These are phyloP conservation scores for Pichia norvegensis DNA, from an alignment of 1,139 yeast species.

Conservation along the genomic window DNA sequence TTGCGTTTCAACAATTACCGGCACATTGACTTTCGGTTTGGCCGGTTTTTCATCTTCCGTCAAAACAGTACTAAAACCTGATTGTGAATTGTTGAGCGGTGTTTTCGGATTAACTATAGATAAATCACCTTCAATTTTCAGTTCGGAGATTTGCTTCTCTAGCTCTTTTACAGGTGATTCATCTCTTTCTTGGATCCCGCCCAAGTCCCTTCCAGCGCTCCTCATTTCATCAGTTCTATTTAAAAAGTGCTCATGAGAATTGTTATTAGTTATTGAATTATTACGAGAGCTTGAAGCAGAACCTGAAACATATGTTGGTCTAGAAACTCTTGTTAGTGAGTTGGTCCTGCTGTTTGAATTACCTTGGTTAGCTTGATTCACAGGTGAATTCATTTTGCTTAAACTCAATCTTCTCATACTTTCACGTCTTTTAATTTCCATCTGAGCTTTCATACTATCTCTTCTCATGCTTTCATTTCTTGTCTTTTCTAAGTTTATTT, in stretches of 20 bases:
- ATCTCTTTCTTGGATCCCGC: not conserved
- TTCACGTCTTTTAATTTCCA: not conserved
- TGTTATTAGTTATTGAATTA: slow-evolving; percentile 6
- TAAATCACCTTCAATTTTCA: not conserved
- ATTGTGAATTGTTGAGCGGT: not conserved
- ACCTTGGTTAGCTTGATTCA: not conserved
- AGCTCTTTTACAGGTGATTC: not conserved
- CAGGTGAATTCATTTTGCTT: not conserved
- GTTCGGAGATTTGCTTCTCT: not conserved
- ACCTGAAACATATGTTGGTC: not conserved
- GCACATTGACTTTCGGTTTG: too few species aligned
- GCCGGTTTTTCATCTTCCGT: not conserved
- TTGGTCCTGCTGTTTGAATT: not conserved
- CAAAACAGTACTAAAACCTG: not conserved
- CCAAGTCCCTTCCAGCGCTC: not conserved
- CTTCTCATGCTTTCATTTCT: slow-evolving; percentile 6
- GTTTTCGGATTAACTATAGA: not conserved
- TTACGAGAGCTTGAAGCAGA: slow-evolving; percentile 3
- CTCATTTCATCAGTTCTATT: slow-evolving; percentile 5
- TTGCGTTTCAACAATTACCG: not conserved
- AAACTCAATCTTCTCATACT: not conserved
- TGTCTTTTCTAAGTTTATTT: not conserved
- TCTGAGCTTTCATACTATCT: slow-evolving; percentile 1
- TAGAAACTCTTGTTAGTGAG: not conserved
- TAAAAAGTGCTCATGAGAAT: not conserved